Base-by-base conservation (phyloP, 73 alveolate genomes). In the Stentor coeruleus region DNA sequence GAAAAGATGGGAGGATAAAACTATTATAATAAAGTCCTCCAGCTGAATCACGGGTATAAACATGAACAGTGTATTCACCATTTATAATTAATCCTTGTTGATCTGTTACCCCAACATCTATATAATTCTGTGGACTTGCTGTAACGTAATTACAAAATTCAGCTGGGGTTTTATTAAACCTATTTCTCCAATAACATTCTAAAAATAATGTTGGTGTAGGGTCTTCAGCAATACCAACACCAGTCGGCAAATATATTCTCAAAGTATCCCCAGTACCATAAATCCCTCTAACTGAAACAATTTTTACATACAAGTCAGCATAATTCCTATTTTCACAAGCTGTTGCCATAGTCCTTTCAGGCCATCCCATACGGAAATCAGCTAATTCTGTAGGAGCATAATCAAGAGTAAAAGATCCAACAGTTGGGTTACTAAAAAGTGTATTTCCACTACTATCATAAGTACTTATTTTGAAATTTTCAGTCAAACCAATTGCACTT, bases 41-140 rank as follows among this genome's bases (percentile, higher is more conserved):
- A 1, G 79, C 14, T 15, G 79, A 20, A 66, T 66, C 79, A 28
- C 79, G n/a, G n/a, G 79, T 66, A 66, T 66, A 66, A 1, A 66
- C 79, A 66, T 66, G 79, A 66, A 66, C 37, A 20, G 37, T 31
- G 41, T 66, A 66, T 11, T 66, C 37, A 66, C 49, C 14, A 11
- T 31, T 15, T 26, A 40, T 26, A 1, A 26, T 31, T 28, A 66
- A 40, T 26, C 41, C 41, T 66, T 66, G 79, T 40, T 66, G 79
- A 40, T 66, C 79, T 28, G 79, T 66, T 14, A 66, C 37, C 39
- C 79, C 79, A 20, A 66, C 79, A 66, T 33, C 39, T 14, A 66
- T 66, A 14, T 15, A 14, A 66, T 1, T 66, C 20, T 49, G 66
- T 2, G 49, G 49, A 66, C 49, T 0, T 0, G 14, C 40, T 26